Conservation (phyloP, 176 grass and related monocot species). For the Dactylis glomerata region DNA sequence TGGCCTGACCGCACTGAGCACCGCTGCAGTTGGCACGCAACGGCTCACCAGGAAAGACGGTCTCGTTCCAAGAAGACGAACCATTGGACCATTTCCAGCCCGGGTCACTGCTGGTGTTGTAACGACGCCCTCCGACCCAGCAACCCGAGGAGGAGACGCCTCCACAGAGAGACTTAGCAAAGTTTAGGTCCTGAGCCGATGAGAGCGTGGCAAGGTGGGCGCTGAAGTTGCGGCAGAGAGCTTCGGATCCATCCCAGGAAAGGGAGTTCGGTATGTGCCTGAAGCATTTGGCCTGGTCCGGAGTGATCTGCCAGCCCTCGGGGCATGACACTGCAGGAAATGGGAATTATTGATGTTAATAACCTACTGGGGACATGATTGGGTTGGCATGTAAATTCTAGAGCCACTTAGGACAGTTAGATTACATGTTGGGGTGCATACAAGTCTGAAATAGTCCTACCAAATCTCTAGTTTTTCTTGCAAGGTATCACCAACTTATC, state of each 20-base stretch:
- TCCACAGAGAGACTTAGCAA: conserved; percentile 54
- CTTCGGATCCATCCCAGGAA: conserved; percentile 65
- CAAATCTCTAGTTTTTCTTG: background rate
- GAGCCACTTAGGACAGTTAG: background rate
- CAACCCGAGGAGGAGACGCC: conserved; percentile 43
- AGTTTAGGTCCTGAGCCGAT: conserved; percentile 66
- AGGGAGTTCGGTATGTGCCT: conserved; percentile 44
- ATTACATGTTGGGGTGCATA: background rate
- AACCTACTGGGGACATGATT: background rate
- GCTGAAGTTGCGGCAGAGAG: conserved; percentile 49
- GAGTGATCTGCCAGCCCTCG: conserved; percentile 52
- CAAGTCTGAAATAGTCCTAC: background rate
- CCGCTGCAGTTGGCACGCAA: conserved; percentile 25
- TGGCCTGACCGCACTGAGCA: conserved; percentile 35
- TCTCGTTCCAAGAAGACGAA: conserved; percentile 49
- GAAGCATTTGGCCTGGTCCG: conserved; percentile 64
- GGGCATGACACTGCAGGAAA: conserved; percentile 58
- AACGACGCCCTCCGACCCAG: conserved; percentile 69
- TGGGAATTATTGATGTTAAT: background rate
- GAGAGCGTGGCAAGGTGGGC: conserved; percentile 60
- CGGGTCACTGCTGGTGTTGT: conserved; percentile 17
- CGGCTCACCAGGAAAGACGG: background rate
- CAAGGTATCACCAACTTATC: background rate
- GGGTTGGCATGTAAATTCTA: background rate
- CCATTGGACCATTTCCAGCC: conserved; percentile 71